These are phyloP conservation scores for Aspergillus caelatus DNA, from an alignment of 2,329 filamentous ascomycete species.

Conservation along the genomic window DNA sequence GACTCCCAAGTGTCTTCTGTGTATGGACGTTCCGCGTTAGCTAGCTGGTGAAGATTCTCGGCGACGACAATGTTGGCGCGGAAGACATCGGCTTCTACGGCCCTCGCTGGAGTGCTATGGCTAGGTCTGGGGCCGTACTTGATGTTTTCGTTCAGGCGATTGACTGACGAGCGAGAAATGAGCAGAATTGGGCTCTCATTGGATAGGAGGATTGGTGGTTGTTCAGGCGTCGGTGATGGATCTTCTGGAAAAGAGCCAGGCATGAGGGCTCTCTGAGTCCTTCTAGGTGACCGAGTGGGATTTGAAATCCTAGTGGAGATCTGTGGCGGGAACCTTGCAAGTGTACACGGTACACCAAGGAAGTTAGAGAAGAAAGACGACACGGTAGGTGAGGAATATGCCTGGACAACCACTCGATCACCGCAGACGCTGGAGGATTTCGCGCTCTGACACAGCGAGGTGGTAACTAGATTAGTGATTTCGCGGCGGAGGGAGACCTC, in stretches of 20 bases:
- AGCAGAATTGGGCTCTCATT: slow-evolving; percentile 94
- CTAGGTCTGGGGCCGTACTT: slow-evolving; percentile 45
- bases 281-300: slow-evolving; percentile 28
- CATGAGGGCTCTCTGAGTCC: slow-evolving; percentile 36
- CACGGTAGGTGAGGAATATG: slow-evolving; percentile 68
- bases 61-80: slow-evolving; percentile 84
- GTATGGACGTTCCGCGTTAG: slow-evolving; percentile 64
- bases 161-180: slow-evolving; percentile 78
- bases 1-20: slow-evolving; percentile 77
- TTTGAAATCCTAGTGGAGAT: slow-evolving; percentile 58
- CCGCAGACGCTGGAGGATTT: slow-evolving; percentile 75
- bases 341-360: slow-evolving; percentile 76
- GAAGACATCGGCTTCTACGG: slow-evolving; percentile 74
- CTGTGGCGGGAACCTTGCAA: slow-evolving; percentile 80
- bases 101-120: slow-evolving; percentile 47
- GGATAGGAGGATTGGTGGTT: slow-evolving; percentile 69
- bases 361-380: slow-evolving; percentile 76
- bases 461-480: slow-evolving; percentile 60
- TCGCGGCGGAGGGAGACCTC: slow-evolving; percentile 41
- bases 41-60: slow-evolving; percentile 47
- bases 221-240: slow-evolving; percentile 51
- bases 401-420: slow-evolving; percentile 70
- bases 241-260: slow-evolving; percentile 58
- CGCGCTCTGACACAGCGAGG: slow-evolving; percentile 56
- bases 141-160: slow-evolving; percentile 75